Evolutionary conservation across 768 basidiomycete genomes (phyloP).

Genomic region (Trametes cubensis): DNA sequence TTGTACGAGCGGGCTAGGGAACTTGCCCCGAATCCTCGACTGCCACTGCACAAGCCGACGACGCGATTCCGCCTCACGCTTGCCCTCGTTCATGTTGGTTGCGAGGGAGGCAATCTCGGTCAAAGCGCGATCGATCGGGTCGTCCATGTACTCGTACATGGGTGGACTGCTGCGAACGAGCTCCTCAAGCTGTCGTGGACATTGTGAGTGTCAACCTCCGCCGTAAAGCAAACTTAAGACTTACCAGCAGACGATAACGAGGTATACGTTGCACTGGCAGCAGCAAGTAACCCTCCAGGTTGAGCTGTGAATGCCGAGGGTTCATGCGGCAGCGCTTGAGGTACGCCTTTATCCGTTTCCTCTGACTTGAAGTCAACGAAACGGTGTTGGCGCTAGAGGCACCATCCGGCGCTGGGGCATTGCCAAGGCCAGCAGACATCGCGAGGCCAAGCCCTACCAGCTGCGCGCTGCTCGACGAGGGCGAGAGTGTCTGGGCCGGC

Average conservation of each 20-base stretch:
- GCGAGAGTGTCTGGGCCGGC: slow-evolving; percentile 52
- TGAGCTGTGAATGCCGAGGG: slow-evolving; percentile 90
- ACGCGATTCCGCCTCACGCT: slow-evolving; percentile 91
- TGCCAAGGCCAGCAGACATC: slow-evolving; percentile 45
- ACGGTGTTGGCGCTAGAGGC: slow-evolving; percentile 47
- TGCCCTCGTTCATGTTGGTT: slow-evolving; percentile 97
- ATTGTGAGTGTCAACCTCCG: not conserved
- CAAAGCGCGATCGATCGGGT: slow-evolving; percentile 83
- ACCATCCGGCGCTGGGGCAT: slow-evolving; percentile 49
- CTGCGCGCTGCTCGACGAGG: slow-evolving; percentile 63
- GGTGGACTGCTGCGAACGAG: slow-evolving; percentile 86
- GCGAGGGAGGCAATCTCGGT: slow-evolving; percentile 87
- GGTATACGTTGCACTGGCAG: slow-evolving; percentile 97
- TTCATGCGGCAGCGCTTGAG: slow-evolving; percentile 88
- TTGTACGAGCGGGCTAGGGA: slow-evolving; percentile 97
- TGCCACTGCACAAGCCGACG: slow-evolving; percentile 92
- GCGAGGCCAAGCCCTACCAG: slow-evolving; percentile 62
- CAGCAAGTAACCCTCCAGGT: slow-evolving; percentile 90
- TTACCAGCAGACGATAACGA: slow-evolving; percentile 89
- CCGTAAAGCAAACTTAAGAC: slow-evolving; percentile 28
- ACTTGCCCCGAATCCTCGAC: slow-evolving; percentile 83
- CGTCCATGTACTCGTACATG: slow-evolving; percentile 69
- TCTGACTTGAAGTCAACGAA: slow-evolving; percentile 74
- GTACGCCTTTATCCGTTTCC: slow-evolving; percentile 86
- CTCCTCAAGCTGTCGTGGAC: slow-evolving; percentile 72